Conservation (phyloP, 345 rosid genomes). For the Brassica nigra region DNA sequence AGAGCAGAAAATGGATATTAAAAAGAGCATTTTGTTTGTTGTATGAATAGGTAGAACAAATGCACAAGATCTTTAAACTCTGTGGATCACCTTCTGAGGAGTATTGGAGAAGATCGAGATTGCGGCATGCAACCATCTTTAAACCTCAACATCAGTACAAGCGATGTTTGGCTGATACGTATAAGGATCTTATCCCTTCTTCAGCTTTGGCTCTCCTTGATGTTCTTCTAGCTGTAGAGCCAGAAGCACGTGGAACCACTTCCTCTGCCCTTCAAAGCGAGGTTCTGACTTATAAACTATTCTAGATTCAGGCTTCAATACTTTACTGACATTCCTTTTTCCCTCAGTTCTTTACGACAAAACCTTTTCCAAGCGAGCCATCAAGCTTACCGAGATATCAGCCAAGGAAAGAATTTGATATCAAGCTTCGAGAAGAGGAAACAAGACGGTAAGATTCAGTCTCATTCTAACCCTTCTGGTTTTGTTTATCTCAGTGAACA, state of each 20-base stretch:
- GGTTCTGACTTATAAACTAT: conserved; percentile 39
- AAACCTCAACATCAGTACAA: conserved; percentile 69
- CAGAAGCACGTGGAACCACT: conserved; percentile 62
- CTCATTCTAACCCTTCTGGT: background rate
- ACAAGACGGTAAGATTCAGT: conserved; percentile 48
- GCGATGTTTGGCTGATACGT: conserved; percentile 53
- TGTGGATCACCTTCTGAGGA: conserved; percentile 79
- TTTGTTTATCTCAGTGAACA: conserved; percentile 7
- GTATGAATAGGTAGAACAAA: conserved; percentile 58
- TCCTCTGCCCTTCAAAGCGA: conserved; percentile 61
- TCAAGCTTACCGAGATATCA: conserved; percentile 64
- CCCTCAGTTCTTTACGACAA: conserved; percentile 55
- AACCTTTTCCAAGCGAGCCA: conserved; percentile 64
- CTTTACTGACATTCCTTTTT: background rate
- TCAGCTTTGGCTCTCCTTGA: conserved; percentile 59
- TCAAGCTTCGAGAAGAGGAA: conserved; percentile 57
- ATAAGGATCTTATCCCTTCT: conserved; percentile 57
- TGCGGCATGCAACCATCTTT: conserved; percentile 68
- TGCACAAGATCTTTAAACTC: conserved; percentile 73
- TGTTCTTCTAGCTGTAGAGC: conserved; percentile 64
- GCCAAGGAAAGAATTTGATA: conserved; percentile 69
- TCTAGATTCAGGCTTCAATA: background rate
- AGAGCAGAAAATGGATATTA: background rate
- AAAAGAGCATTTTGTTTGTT: conserved; percentile 20
- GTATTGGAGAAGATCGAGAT: conserved; percentile 64